These are phyloP conservation scores for Nigrospora sphaerica DNA, from an alignment of 2,329 filamentous ascomycete species.

Conservation along the genomic window DNA sequence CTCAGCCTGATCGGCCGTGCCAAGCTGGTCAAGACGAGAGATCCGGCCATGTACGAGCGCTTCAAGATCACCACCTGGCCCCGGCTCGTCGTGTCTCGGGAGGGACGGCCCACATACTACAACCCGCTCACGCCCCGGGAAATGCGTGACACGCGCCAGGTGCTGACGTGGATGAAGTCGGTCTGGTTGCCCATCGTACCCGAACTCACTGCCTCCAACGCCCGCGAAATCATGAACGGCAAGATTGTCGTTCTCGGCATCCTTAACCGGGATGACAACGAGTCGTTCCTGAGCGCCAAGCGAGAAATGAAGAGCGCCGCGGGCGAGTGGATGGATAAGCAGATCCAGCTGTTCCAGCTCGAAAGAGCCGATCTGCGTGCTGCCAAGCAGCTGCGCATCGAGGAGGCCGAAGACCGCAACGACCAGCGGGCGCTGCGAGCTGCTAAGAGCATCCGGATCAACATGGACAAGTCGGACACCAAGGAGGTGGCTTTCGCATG, in stretches of 20 bases:
- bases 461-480: constrained; percentile 78
- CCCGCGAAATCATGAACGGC: constrained; percentile 88
- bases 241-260: constrained; percentile 93
- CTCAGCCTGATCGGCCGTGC: constrained; percentile 86
- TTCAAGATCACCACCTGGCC: constrained; percentile 98
- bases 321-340: constrained; percentile 92
- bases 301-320: constrained; percentile 94
- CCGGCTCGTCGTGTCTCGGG: constrained; percentile 80
- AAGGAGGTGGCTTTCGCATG: constrained; percentile 93
- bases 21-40: constrained; percentile 85
- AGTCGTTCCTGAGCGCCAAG: constrained; percentile 71
- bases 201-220: constrained; percentile 85
- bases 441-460: constrained; percentile 86
- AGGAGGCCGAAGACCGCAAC: constrained; percentile 89
- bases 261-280: constrained; percentile 69
- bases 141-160: constrained; percentile 78
- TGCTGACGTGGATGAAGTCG: constrained; percentile 89
- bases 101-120: constrained; percentile 87
- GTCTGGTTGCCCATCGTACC: constrained; percentile 96
- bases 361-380: constrained; percentile 91
- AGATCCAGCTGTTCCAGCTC: constrained; percentile 83
- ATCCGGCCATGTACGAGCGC: constrained; percentile 64
- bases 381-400: constrained; percentile 88
- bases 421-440: constrained; percentile 80
- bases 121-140: constrained; percentile 79